phyloP scores from a whole-genome alignment of 805 yeast species.

The Cyberlindnera sargentensis region DNA sequence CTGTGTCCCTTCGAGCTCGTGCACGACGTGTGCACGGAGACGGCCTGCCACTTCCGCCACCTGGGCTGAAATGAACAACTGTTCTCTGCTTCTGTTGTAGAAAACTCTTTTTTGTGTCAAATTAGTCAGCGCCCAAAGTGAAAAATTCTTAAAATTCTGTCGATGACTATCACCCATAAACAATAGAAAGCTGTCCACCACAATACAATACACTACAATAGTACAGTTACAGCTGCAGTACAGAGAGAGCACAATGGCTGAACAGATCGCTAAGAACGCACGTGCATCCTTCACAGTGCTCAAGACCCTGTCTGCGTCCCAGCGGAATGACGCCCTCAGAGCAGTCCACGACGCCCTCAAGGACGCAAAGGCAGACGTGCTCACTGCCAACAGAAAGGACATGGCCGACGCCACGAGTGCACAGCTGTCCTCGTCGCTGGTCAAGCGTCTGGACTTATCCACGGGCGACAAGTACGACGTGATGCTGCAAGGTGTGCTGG shows the following conservation, averaged over 20 bases:
- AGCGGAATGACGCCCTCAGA: conserved; percentile 66
- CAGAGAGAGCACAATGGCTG: conserved; percentile 35
- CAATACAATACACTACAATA: no score
- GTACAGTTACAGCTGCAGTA: no score
- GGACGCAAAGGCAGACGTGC: conserved; percentile 50
- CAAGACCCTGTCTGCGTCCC: conserved; percentile 67
- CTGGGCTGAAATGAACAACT: conserved; percentile 1
- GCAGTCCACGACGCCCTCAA: conserved; percentile 66
- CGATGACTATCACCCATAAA: no score
- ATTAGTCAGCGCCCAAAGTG: no score
- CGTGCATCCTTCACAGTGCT: conserved; percentile 76
- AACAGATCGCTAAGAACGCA: conserved; percentile 72
- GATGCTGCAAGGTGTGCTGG: conserved; percentile 91
- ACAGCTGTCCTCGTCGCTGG: conserved; percentile 59
- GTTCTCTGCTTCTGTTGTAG: no score
- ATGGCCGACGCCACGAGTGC: conserved; percentile 59
- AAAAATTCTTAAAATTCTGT: no score
- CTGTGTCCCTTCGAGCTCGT: conserved; percentile 21
- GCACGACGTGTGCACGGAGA: conserved; percentile 17
- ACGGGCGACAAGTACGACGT: conserved; percentile 81
- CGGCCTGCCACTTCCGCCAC: conserved; percentile 19
- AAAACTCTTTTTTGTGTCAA: no score
- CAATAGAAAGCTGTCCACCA: no score
- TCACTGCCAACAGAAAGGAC: conserved; percentile 70
- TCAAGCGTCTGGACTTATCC: conserved; percentile 79